Evolutionary conservation across 2,329 filamentous ascomycete genomes (phyloP), one percentile per base, ranked within the genome.

Genomic region (Phaeosphaeriaceae sp.): DNA sequence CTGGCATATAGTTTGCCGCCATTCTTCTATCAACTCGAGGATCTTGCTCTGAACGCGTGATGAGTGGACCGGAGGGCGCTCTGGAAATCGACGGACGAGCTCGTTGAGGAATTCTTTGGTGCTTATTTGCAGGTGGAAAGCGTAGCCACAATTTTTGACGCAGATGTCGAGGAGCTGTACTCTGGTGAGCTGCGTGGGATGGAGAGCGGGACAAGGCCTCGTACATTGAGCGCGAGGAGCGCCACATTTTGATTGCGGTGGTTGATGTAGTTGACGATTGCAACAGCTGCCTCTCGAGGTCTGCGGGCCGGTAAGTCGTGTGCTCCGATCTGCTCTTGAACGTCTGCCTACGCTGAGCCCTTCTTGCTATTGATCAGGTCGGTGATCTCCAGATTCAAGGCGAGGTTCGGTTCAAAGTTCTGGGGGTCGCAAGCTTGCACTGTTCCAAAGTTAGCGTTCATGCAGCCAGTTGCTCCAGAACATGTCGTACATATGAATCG

Each of bases 31-130:
- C 66, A 93, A 88, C 80, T 97, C 95, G 67, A 99, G 86, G 59
- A 99, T 97, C 81, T 92, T 92, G 76, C 88, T 86, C 83, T 98
- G 95, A 36, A 97, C 93, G 62, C 93, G 87, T 45, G 91, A 92
- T 45, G 92, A 84, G 60, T 95, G 91, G 60, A 95, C 85, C 1
- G 94, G 93, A 47, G 95, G 95, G 22, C 94, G 87, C 80, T 99
- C 95, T 48, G 95, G 95, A 73, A 99, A 99, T 66, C 95, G 88
- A 67, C 95, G 89, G 61, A 99, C 95, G 59, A 99, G 88, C 82
- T 99, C 95, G 80, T 99, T 99, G 70, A 99, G 88, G 71, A 99
- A 99, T 74, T 99, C 95, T 79, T 99, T 99, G 67, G 95, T 98
- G 79, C 91, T 93, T 76, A 99, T 97, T 80, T 99, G 95, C 57